Percentiles rank a stretch among this genome's conserved stretches.
These are phyloP conservation scores for Theobroma cacao DNA, from an alignment of 345 rosid species.

Conservation along the genomic window DNA sequence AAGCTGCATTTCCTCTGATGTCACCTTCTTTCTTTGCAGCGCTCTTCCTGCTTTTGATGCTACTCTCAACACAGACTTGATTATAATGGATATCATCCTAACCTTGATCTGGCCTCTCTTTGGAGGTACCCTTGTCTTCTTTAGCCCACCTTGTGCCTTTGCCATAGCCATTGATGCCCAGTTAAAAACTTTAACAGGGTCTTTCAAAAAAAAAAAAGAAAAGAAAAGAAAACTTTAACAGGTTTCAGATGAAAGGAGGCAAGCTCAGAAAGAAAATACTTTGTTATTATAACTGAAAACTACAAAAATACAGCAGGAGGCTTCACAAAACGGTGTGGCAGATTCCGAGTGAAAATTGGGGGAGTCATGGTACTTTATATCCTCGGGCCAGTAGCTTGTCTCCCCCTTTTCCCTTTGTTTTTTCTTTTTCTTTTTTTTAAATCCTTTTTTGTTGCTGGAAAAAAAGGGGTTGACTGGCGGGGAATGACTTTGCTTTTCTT, in stretches of 20 bases:
- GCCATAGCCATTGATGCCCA: neutral
- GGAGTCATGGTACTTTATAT: neutral
- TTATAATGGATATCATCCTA: neutral
- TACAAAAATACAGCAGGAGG: neutral
- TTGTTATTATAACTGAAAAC: neutral
- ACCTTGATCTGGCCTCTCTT: conserved; percentile 9
- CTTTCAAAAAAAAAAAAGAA: too few relatives aligned
- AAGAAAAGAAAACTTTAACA: too few relatives aligned
- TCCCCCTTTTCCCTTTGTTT: neutral
- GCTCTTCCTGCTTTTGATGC: neutral
- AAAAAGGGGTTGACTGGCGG: neutral
- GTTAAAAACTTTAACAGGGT: neutral
- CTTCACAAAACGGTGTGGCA: neutral
- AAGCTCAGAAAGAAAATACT: neutral
- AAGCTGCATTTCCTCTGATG: conserved; percentile 4
- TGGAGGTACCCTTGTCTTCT: conserved; percentile 1
- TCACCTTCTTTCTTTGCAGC: conserved; percentile 1
- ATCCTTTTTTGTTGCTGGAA: neutral
- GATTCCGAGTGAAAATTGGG: neutral
- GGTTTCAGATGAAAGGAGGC: neutral
- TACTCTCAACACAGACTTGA: neutral
- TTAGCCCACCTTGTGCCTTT: neutral
- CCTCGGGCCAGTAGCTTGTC: neutral
- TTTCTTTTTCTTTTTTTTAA: neutral
- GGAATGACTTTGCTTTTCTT: neutral